A percentile compares a stretch with the other conserved stretches of the same genome.
phyloP scores from a whole-genome alignment of 768 basidiomycete species.

The Tylopilus cervinicoccineus region DNA sequence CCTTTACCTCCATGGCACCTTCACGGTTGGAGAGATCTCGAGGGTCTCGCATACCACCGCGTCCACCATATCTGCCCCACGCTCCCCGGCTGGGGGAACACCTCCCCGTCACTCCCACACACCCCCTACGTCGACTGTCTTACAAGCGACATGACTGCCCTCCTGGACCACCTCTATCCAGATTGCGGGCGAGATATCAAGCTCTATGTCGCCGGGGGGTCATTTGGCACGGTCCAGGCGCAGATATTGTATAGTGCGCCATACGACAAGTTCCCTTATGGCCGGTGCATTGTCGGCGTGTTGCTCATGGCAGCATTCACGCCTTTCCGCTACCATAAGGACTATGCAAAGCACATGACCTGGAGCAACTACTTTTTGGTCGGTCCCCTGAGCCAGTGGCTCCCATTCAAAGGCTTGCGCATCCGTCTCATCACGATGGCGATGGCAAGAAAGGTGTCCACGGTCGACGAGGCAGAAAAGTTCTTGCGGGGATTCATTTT shows the following conservation, averaged over 20 bases:
- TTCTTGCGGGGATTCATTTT: conserved; percentile 39
- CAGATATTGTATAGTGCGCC: conserved; percentile 55
- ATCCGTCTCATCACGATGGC: conserved; percentile 29
- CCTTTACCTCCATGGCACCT: conserved; percentile 54
- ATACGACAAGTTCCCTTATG: conserved; percentile 48
- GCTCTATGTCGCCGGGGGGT: conserved; percentile 50
- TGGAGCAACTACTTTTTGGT: conserved; percentile 44
- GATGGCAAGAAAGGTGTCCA: conserved; percentile 35
- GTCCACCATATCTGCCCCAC: conserved; percentile 49
- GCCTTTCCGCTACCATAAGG: conserved; percentile 43
- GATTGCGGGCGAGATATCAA: conserved; percentile 33
- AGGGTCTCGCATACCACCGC: conserved; percentile 32
- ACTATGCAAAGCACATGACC: conserved; percentile 43
- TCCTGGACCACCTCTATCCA: conserved; percentile 51
- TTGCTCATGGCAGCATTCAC: conserved; percentile 45
- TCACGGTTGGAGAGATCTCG: conserved; percentile 45
- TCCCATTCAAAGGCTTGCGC: conserved; percentile 38
- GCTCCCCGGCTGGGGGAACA: conserved; percentile 56
- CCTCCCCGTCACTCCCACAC: conserved; percentile 37
- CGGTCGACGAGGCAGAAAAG: conserved; percentile 37
- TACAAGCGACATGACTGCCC: conserved; percentile 40
- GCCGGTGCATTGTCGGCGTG: conserved; percentile 42
- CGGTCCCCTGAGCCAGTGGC: conserved; percentile 41
- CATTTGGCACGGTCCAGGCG: conserved; percentile 50
- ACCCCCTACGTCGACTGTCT: conserved; percentile 40